phyloP scores from a whole-genome alignment of 768 basidiomycete species.

The Collybia nuda region DNA sequence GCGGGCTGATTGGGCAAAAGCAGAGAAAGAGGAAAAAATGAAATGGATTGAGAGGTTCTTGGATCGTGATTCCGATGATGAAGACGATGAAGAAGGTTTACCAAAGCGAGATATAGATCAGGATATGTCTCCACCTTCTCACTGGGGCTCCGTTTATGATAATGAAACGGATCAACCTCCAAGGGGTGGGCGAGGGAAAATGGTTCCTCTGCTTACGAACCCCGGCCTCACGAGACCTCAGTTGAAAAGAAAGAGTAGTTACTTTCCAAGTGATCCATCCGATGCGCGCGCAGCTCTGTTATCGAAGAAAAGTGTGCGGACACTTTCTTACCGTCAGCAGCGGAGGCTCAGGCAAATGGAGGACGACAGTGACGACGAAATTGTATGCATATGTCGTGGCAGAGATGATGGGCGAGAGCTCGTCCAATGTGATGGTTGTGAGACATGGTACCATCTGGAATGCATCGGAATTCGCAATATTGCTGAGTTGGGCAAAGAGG shows the following conservation, averaged over 20 bases:
- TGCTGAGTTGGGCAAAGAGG: conserved; percentile 68
- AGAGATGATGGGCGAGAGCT: conserved; percentile 71
- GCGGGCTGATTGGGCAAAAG: conserved; percentile 47
- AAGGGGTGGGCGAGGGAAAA: conserved; percentile 56
- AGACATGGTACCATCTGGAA: conserved; percentile 78
- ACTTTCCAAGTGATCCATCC: conserved; percentile 66
- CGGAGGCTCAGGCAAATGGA: conserved; percentile 34
- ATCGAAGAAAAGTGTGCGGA: conserved; percentile 68
- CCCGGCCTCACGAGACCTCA: conserved; percentile 23
- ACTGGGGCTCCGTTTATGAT: conserved; percentile 1
- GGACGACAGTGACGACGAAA: conserved; percentile 46
- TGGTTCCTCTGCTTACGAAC: conserved; percentile 51
- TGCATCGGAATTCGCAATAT: conserved; percentile 74
- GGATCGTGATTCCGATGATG: conserved; percentile 69
- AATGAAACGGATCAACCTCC: conserved; percentile 14
- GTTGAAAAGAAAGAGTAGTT: conserved; percentile 26
- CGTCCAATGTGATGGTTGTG: conserved; percentile 81
- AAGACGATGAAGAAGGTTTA: conserved; percentile 39
- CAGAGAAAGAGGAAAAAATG: conserved; percentile 60
- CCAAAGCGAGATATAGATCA: conserved; percentile 10
- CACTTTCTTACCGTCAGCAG: conserved; percentile 54
- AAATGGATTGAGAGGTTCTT: conserved; percentile 70
- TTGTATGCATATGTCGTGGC: conserved; percentile 66
- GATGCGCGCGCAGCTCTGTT: conserved; percentile 75
- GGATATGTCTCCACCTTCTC: background rate